These are phyloP conservation scores for Aspergillus terreus DNA, from an alignment of 2,329 filamentous ascomycete genomes.

Conservation along the genomic window DNA sequence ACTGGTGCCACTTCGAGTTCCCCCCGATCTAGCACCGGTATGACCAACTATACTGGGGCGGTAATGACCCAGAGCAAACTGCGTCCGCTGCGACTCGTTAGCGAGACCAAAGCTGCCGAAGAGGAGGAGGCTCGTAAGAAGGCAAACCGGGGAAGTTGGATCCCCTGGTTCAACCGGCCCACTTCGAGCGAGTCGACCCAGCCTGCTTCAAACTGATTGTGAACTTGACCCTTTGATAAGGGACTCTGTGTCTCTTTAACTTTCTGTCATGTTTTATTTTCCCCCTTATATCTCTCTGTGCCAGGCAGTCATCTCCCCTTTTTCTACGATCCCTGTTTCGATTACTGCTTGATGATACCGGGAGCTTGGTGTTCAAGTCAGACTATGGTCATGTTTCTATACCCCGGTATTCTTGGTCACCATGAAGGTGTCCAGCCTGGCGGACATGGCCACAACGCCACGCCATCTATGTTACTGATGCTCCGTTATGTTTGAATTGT, in stretches of 20 bases:
- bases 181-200: constrained; percentile 22
- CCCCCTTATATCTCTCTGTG: constrained; percentile 4
- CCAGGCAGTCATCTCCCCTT: not conserved
- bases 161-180: constrained; percentile 44
- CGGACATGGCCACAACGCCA: not conserved
- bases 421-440: constrained; percentile 7
- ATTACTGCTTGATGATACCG: not conserved
- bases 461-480: constrained; percentile 5
- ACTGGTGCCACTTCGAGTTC: constrained; percentile 49
- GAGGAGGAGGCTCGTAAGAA: constrained; percentile 45
- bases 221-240: not conserved
- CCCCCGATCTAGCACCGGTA: constrained; percentile 62
- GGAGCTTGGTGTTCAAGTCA: constrained; percentile 9
- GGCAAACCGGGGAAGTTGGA: constrained; percentile 46
- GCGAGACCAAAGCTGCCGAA: constrained; percentile 37
- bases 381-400: constrained; percentile 16
- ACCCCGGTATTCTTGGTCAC: constrained; percentile 12
- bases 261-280: constrained; percentile 5
- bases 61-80: constrained; percentile 67
- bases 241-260: constrained; percentile 4
- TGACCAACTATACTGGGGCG: constrained; percentile 66
- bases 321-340: constrained; percentile 1
- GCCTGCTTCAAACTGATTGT: not conserved
- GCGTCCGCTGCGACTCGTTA: constrained; percentile 76
- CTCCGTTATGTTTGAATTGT: constrained; percentile 6